phyloP scores from a whole-genome alignment of 1,284 basidiomycete genomes.

The Sporisorium iseilematis-ciliati region DNA sequence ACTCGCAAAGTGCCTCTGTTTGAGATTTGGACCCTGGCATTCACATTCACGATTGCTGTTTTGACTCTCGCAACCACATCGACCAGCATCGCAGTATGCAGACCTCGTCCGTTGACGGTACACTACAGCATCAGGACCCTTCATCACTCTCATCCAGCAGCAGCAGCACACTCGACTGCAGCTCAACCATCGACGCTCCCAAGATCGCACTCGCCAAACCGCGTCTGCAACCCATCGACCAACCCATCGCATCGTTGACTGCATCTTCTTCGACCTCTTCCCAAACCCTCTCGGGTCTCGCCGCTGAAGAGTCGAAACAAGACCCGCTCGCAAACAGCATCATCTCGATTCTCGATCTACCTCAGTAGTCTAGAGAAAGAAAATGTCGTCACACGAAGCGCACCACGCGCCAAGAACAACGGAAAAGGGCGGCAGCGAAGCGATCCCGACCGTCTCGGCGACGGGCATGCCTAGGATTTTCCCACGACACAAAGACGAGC shows the following conservation, averaged over 20 bases:
- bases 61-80: background rate
- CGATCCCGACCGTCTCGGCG: constrained; percentile 54
- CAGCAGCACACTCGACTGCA: background rate
- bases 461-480: constrained; percentile 60
- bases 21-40: constrained; percentile 3
- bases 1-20: background rate
- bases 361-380: constrained; percentile 6
- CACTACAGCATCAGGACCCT: background rate
- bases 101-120: background rate
- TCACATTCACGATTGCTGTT: too few relatives aligned
- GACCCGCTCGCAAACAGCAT: constrained; percentile 32
- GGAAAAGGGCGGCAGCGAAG: constrained; percentile 23
- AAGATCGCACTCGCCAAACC: constrained; percentile 7
- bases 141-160: background rate
- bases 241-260: constrained; percentile 2
- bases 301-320: constrained; percentile 5
- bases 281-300: background rate
- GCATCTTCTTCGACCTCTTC: background rate
- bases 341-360: constrained; percentile 24
- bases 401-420: constrained; percentile 31
- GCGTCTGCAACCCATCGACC: constrained; percentile 19
- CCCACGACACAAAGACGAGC: constrained; percentile 44
- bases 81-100: constrained; percentile 15
- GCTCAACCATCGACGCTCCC: background rate
- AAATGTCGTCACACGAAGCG: constrained; percentile 20